phyloP scores from a whole-genome alignment of 176 grass and related monocot species.

The Phoenix roebelenii region DNA sequence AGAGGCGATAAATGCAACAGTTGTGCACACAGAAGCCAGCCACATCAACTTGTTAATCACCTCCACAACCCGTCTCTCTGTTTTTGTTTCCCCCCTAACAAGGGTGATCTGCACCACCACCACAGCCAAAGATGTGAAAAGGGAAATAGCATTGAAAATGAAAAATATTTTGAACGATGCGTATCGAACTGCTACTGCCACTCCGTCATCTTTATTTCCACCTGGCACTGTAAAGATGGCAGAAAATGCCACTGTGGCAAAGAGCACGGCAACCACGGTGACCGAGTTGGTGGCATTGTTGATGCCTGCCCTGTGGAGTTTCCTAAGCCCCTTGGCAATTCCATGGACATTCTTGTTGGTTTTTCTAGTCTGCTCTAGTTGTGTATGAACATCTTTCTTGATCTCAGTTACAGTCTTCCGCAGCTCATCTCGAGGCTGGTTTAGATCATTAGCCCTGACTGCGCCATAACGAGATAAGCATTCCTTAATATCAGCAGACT shows the following conservation, averaged over 20 bases:
- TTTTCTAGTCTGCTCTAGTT: conserved; percentile 13
- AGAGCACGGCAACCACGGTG: conserved; percentile 13
- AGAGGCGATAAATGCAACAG: conserved; percentile 5
- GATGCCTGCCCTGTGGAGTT: conserved; percentile 14
- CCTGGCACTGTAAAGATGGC: conserved; percentile 10
- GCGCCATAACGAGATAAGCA: conserved; percentile 9
- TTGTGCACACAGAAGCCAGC: conserved; percentile 17
- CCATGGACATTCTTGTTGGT: conserved; percentile 15
- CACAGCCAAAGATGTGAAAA: conserved; percentile 19
- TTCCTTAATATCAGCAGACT: conserved; percentile 4
- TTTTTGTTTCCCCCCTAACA: conserved; percentile 3
- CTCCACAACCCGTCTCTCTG: conserved; percentile 11
- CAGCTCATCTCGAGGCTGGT: conserved; percentile 16
- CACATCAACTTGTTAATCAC: conserved; percentile 20
- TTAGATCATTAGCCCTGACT: conserved; percentile 2
- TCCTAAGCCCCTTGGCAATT: conserved; percentile 15
- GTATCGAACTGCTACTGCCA: neutral
- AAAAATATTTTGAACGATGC: conserved; percentile 6
- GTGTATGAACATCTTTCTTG: conserved; percentile 11
- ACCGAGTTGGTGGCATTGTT: conserved; percentile 20
- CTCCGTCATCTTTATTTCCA: neutral
- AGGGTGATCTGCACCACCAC: conserved; percentile 17
- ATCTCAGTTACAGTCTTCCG: conserved; percentile 12
- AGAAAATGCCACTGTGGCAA: conserved; percentile 13
- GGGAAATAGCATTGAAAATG: conserved; percentile 6